phyloP scores from a whole-genome alignment of 2,329 filamentous ascomycete genomes.

The Pseudogymnoascus sp. region DNA sequence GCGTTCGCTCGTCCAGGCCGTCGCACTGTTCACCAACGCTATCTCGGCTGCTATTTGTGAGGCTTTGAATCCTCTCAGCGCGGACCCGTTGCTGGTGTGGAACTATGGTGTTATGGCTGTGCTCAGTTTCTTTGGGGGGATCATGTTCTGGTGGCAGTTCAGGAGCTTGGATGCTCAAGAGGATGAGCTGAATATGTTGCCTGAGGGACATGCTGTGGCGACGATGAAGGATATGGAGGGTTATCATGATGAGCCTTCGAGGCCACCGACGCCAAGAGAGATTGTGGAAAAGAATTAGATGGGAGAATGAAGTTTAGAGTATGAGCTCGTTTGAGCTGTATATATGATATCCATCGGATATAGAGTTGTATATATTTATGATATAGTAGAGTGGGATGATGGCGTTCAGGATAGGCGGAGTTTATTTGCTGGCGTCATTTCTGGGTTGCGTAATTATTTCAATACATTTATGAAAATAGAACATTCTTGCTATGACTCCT shows the following conservation, averaged over 20 bases:
- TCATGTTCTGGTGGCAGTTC: slow-evolving; percentile 26
- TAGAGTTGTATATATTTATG: slow-evolving; percentile 1
- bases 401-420: slow-evolving; percentile 20
- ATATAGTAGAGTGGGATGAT: slow-evolving; percentile 31
- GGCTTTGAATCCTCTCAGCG: slow-evolving; percentile 36
- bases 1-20: slow-evolving; percentile 53
- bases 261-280: not conserved
- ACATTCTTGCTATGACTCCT: not conserved
- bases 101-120: slow-evolving; percentile 27
- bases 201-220: slow-evolving; percentile 2
- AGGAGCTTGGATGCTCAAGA: slow-evolving; percentile 26
- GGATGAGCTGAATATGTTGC: slow-evolving; percentile 26
- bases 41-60: slow-evolving; percentile 46
- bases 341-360: not conserved
- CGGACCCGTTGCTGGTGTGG: slow-evolving; percentile 38
- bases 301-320: not conserved
- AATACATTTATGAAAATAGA: not conserved
- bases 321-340: not conserved
- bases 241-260: not conserved
- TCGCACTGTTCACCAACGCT: slow-evolving; percentile 52
- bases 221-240: slow-evolving; percentile 11
- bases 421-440: slow-evolving; percentile 18
- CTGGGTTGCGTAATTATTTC: not conserved
- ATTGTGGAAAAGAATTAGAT: not conserved
- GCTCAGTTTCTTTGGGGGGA: slow-evolving; percentile 23